phyloP scores from a whole-genome alignment of 2,329 filamentous ascomycete genomes.

The Paracoccidioides brasiliensis region DNA sequence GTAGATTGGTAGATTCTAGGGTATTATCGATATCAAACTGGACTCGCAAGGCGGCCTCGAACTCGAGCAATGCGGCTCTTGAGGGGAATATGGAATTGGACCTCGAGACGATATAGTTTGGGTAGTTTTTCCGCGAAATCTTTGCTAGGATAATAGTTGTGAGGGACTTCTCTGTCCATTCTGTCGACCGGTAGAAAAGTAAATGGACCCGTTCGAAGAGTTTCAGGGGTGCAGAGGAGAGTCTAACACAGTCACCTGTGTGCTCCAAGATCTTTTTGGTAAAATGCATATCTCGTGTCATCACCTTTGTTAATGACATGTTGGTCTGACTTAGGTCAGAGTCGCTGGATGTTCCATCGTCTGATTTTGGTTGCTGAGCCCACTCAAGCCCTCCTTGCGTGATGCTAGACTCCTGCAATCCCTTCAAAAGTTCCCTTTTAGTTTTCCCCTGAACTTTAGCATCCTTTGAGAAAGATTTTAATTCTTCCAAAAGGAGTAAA shows the following conservation, averaged over 20 bases:
- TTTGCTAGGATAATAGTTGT: constrained; percentile 90
- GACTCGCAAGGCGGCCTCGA: constrained; percentile 70
- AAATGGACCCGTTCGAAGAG: constrained; percentile 90
- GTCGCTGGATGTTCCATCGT: constrained; percentile 43
- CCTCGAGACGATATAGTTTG: constrained; percentile 77
- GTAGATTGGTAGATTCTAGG: constrained; percentile 63
- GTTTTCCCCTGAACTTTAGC: constrained; percentile 78
- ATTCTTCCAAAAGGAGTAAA: constrained; percentile 71
- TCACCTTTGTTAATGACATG: constrained; percentile 27
- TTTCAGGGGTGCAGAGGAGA: constrained; percentile 58
- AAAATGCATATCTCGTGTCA: constrained; percentile 62
- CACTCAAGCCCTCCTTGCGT: constrained; percentile 65
- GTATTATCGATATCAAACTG: constrained; percentile 72
- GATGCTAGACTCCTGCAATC: constrained; percentile 60
- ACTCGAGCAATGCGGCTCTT: constrained; percentile 64
- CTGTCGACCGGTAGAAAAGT: constrained; percentile 88
- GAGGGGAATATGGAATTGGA: constrained; percentile 81
- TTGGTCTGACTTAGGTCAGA: constrained; percentile 26
- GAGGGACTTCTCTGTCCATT: constrained; percentile 95
- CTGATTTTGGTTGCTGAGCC: constrained; percentile 51
- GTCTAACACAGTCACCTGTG: constrained; percentile 70
- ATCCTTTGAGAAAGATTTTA: constrained; percentile 73
- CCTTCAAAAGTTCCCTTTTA: constrained; percentile 64
- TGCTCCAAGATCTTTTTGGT: constrained; percentile 61
- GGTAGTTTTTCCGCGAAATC: constrained; percentile 77